These are phyloP conservation scores for Vanderwaltozyma verrucispora DNA, from an alignment of 805 yeast species.

Conservation along the genomic window DNA sequence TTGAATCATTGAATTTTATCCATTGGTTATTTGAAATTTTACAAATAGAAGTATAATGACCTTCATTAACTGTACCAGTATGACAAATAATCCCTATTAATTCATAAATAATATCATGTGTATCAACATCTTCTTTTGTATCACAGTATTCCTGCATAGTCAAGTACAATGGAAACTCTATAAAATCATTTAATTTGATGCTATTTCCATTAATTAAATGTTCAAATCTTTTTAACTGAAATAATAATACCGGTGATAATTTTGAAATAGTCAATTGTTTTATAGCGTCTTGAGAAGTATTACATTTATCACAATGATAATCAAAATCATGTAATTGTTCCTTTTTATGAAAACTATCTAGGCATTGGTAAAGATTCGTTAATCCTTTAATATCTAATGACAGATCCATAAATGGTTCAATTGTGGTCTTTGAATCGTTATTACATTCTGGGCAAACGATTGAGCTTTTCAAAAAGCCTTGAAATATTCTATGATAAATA, in stretches of 20 bases:
- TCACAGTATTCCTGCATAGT: slow-evolving; percentile 55
- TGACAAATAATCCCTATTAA: slow-evolving; percentile 82
- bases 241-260: slow-evolving; percentile 67
- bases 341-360: slow-evolving; percentile 62
- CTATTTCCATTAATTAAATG: slow-evolving; percentile 34
- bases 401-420: slow-evolving; percentile 85
- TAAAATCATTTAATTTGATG: slow-evolving; percentile 65
- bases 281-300: slow-evolving; percentile 48
- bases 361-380: slow-evolving; percentile 46
- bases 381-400: slow-evolving; percentile 60
- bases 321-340: slow-evolving; percentile 63
- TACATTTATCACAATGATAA: slow-evolving; percentile 63
- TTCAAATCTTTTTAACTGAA: slow-evolving; percentile 69
- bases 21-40: slow-evolving; percentile 68
- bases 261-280: slow-evolving; percentile 61
- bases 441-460: slow-evolving; percentile 65
- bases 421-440: slow-evolving; percentile 47
- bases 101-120: slow-evolving; percentile 52
- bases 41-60: slow-evolving; percentile 79
- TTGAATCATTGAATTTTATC: slow-evolving; percentile 88
- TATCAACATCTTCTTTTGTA: slow-evolving; percentile 5
- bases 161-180: slow-evolving; percentile 61
- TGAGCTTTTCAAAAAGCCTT: slow-evolving; percentile 74
- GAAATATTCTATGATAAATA: slow-evolving; percentile 70
- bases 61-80: slow-evolving; percentile 88